Conservation (phyloP, 2,329 filamentous ascomycete species). For the Pleomassaria siparia region DNA sequence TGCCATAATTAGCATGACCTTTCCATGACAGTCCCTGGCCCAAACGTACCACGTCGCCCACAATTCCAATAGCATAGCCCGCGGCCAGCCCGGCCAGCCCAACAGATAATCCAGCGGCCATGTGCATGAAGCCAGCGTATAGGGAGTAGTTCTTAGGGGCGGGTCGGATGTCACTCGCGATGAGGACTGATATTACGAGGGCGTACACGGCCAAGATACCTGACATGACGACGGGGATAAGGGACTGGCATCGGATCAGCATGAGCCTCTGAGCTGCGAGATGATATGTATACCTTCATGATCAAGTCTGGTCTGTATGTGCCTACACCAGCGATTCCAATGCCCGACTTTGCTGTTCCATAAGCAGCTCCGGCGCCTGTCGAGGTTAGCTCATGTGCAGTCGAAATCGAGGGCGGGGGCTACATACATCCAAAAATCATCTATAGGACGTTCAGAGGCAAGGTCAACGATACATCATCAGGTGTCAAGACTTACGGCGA, state of each 20-base stretch:
- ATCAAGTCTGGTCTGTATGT: conserved; percentile 84
- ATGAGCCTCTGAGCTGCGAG: not conserved
- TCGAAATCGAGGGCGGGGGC: conserved; percentile 4
- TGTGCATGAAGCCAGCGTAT: conserved; percentile 56
- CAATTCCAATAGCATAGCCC: conserved; percentile 70
- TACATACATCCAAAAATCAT: conserved; percentile 82
- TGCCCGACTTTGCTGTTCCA: conserved; percentile 84
- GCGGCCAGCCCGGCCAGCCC: conserved; percentile 91
- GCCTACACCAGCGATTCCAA: conserved; percentile 82
- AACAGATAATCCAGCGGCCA: conserved; percentile 55
- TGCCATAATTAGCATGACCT: too few species aligned
- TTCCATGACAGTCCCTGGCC: too few species aligned
- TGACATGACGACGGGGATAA: conserved; percentile 94
- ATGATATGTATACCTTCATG: conserved; percentile 69
- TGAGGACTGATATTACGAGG: conserved; percentile 93
- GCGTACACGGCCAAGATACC: conserved; percentile 99
- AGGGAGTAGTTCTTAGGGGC: conserved; percentile 57
- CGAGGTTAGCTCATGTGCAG: conserved; percentile 20
- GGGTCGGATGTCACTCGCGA: conserved; percentile 83
- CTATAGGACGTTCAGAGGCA: conserved; percentile 32
- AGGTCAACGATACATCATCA: conserved; percentile 16
- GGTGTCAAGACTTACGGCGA: conserved; percentile 53
- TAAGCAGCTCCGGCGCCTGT: conserved; percentile 75
- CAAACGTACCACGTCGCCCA: conserved; percentile 76
- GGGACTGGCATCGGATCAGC: conserved; percentile 58